Evolutionary conservation across 176 grass and related monocot species (phyloP).

Genomic region (Paspalum notatum): DNA sequence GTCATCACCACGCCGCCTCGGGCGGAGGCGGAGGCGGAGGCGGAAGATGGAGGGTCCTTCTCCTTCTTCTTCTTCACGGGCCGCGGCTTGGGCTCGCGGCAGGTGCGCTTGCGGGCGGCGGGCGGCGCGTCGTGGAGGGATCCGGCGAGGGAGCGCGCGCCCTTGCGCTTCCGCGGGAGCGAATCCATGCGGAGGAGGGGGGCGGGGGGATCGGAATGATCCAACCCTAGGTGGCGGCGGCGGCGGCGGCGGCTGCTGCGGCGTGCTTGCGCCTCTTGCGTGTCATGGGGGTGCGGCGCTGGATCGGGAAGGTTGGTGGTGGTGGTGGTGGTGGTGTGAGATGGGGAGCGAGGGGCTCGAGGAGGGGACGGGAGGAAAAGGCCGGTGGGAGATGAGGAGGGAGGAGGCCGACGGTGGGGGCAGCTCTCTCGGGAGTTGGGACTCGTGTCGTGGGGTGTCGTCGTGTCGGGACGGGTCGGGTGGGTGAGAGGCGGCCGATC

Average conservation of each 20-base stretch:
- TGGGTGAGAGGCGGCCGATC: not conserved
- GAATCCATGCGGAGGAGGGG: conserved; percentile 43
- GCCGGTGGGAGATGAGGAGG: not conserved
- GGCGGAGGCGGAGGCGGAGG: conserved; percentile 20
- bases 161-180: conserved; percentile 82
- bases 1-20: conserved; percentile 46
- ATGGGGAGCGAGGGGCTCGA: conserved; percentile 46
- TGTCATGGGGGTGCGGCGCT: conserved; percentile 41
- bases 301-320: conserved; percentile 36
- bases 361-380: not conserved
- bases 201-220: not conserved
- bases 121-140: conserved; percentile 45
- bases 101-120: conserved; percentile 54
- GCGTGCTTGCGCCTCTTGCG: conserved; percentile 49
- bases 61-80: conserved; percentile 56
- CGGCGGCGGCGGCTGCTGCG: not conserved
- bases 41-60: not conserved
- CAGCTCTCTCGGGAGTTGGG: not conserved
- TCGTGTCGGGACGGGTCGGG: not conserved
- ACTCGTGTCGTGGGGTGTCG: conserved; percentile 37
- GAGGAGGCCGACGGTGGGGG: conserved; percentile 21
- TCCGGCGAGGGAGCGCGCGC: conserved; percentile 54
- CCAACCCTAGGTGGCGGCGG: conserved; percentile 32
- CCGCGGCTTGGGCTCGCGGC: conserved; percentile 49
- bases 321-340: conserved; percentile 49